phyloP scores from a whole-genome alignment of 2,329 filamentous ascomycete genomes.

The Fusarium pseudograminearum region DNA sequence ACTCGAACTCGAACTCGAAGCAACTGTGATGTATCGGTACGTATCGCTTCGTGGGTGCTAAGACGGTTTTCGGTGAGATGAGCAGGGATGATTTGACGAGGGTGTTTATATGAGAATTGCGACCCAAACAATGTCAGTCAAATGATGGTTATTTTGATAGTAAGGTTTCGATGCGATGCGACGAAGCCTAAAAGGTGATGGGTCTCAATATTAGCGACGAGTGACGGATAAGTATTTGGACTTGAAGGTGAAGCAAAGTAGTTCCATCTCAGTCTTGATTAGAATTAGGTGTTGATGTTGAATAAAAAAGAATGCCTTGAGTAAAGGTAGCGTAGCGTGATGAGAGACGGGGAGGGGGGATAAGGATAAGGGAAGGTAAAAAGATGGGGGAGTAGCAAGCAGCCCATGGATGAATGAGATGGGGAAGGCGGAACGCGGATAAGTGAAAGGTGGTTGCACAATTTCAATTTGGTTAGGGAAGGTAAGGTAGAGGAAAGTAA shows the following conservation, averaged over 20 bases:
- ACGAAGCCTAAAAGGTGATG: background rate
- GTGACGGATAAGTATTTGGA: background rate
- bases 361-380: conserved; percentile 21
- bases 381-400: conserved; percentile 20
- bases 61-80: conserved; percentile 46
- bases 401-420: conserved; percentile 22
- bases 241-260: background rate
- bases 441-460: conserved; percentile 36
- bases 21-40: conserved; percentile 19
- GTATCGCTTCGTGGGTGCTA: conserved; percentile 27
- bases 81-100: conserved; percentile 47
- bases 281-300: conserved; percentile 35
- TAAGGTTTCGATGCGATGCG: conserved; percentile 5
- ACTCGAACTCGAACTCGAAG: conserved; percentile 19
- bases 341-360: conserved; percentile 15
- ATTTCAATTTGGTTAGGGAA: conserved; percentile 27
- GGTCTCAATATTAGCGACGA: background rate
- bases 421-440: conserved; percentile 38
- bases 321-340: conserved; percentile 22
- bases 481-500: background rate
- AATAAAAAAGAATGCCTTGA: conserved; percentile 16
- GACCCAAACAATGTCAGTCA: conserved; percentile 19
- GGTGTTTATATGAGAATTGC: conserved; percentile 27
- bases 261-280: conserved; percentile 15
- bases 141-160: conserved; percentile 9